Percentiles rank a stretch among this genome's conserved stretches.
Evolutionary conservation across 257 asterid genomes (phyloP).

Genomic region (Coffea eugenioides): DNA sequence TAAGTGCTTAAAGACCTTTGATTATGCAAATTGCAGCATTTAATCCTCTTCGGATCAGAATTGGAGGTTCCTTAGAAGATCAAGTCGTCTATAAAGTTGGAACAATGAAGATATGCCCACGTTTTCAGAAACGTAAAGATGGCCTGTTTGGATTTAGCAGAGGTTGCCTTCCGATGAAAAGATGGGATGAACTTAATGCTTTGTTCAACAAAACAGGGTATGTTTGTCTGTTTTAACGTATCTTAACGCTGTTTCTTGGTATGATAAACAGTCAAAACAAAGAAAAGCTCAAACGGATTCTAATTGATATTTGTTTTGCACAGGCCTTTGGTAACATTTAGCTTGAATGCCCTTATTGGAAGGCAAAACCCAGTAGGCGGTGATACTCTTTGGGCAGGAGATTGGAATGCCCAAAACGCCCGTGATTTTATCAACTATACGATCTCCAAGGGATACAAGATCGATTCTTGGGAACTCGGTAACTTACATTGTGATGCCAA

Average conservation of each 20-base stretch:
- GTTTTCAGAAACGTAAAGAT: slow-evolving; percentile 30
- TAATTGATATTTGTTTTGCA: background rate
- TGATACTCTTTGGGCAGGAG: slow-evolving; percentile 50
- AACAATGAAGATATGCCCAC: slow-evolving; percentile 43
- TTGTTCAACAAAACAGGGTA: slow-evolving; percentile 63
- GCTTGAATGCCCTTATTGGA: slow-evolving; percentile 73
- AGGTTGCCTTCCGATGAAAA: slow-evolving; percentile 64
- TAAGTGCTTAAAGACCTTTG: background rate
- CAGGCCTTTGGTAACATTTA: slow-evolving; percentile 65
- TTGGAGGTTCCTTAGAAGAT: slow-evolving; percentile 79
- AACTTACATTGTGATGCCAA: background rate
- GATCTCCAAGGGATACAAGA: slow-evolving; percentile 58
- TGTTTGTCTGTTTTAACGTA: background rate
- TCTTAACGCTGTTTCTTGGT: background rate
- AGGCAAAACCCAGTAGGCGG: slow-evolving; percentile 27
- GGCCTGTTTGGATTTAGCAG: slow-evolving; percentile 54
- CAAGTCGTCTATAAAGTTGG: slow-evolving; percentile 61
- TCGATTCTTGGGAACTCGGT: slow-evolving; percentile 85
- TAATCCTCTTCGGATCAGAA: slow-evolving; percentile 52
- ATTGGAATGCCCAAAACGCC: slow-evolving; percentile 63
- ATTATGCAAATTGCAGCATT: slow-evolving; percentile 41
- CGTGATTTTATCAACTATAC: slow-evolving; percentile 62
- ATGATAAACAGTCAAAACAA: background rate
- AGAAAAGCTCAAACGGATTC: background rate
- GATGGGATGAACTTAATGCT: slow-evolving; percentile 67